Evolutionary conservation across 2,329 filamentous ascomycete species (phyloP).

Genomic region (Curvularia verruculosa): DNA sequence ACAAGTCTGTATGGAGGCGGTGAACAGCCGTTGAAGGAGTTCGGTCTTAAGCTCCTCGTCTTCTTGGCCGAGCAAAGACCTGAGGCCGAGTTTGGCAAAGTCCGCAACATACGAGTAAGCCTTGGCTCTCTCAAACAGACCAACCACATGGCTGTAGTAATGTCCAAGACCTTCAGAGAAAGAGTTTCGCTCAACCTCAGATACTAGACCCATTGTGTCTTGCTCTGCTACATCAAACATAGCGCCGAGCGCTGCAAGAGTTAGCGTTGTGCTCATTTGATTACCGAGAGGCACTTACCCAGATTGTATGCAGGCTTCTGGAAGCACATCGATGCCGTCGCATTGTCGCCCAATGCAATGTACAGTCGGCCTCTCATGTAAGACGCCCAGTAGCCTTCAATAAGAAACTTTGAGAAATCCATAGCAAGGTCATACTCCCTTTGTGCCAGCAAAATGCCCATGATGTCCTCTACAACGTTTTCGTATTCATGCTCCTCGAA

Average conservation of each 20-base stretch:
- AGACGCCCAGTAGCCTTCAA: constrained; percentile 63
- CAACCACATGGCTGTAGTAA: constrained; percentile 86
- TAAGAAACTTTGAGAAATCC: constrained; percentile 70
- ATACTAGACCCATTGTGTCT: constrained; percentile 65
- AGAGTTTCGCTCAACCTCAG: constrained; percentile 71
- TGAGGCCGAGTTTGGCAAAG: constrained; percentile 75
- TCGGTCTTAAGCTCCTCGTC: constrained; percentile 45
- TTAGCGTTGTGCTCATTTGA: constrained; percentile 20
- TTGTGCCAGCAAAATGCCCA: constrained; percentile 53
- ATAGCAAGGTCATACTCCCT: constrained; percentile 59
- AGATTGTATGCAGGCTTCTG: constrained; percentile 82
- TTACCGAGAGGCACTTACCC: constrained; percentile 60
- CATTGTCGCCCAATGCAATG: constrained; percentile 74
- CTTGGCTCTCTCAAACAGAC: constrained; percentile 78
- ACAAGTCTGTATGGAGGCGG: constrained; percentile 76
- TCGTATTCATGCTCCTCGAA: constrained; percentile 47
- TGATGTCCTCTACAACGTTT: constrained; percentile 49
- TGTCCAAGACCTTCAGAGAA: constrained; percentile 76
- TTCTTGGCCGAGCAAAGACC: constrained; percentile 34
- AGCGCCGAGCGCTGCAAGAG: constrained; percentile 35
- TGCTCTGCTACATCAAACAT: constrained; percentile 45
- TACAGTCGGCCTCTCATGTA: constrained; percentile 86
- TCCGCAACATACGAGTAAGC: constrained; percentile 82
- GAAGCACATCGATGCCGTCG: constrained; percentile 76
- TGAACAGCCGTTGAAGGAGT: constrained; percentile 83